phyloP scores from a whole-genome alignment of 1,139 yeast species.

The Chernovozyma aurita region DNA sequence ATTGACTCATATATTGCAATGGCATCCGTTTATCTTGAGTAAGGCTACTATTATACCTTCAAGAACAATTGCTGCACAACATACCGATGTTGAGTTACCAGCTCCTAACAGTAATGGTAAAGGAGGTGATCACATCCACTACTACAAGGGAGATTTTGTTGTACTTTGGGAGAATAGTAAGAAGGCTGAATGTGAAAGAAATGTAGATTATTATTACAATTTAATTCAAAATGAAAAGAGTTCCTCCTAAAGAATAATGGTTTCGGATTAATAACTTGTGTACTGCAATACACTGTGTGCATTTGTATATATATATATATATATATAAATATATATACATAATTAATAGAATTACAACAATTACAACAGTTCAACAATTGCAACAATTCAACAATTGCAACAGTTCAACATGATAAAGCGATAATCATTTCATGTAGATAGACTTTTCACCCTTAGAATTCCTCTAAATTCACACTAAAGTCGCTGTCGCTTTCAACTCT shows the following conservation, averaged over 20 bases:
- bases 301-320: no score
- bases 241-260: no score
- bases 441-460: no score
- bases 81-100: constrained; percentile 12
- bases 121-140: constrained; percentile 38
- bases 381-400: no score
- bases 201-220: constrained; percentile 34
- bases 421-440: no score
- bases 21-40: constrained; percentile 83
- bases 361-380: no score
- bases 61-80: constrained; percentile 34
- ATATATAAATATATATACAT: no score
- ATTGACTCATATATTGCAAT: constrained; percentile 77
- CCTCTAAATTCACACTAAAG: background rate
- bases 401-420: no score
- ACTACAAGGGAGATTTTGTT: constrained; percentile 59
- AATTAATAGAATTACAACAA: no score
- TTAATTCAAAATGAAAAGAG: constrained; percentile 7
- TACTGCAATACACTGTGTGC: no score
- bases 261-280: no score
- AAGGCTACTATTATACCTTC: constrained; percentile 70
- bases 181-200: constrained; percentile 46
- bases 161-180: constrained; percentile 58
- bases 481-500: background rate
- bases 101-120: constrained; percentile 17